phyloP scores from a whole-genome alignment of 257 asterid species.

The Apocynum venetum region DNA sequence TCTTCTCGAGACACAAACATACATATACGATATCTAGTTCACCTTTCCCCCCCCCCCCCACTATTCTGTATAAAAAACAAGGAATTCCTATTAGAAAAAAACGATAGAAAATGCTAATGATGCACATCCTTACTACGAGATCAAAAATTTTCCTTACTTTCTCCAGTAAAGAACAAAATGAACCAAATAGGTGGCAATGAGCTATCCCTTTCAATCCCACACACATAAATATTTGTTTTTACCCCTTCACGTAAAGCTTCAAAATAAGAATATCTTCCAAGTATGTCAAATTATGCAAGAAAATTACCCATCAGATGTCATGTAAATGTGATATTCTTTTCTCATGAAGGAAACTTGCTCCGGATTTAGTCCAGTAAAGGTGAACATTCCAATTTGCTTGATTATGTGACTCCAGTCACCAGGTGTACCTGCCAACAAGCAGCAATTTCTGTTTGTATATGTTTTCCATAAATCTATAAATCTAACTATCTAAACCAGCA shows the following conservation, averaged over 20 bases:
- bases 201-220: background rate
- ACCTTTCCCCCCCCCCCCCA: no score
- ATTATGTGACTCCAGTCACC: slow-evolving; percentile 99
- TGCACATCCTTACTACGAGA: background rate
- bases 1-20: background rate
- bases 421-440: slow-evolving; percentile 70
- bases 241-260: background rate
- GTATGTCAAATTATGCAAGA: background rate
- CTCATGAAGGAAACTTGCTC: slow-evolving; percentile 87
- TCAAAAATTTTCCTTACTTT: background rate
- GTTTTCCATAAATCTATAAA: background rate
- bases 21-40: no score
- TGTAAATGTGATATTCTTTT: slow-evolving; percentile 87
- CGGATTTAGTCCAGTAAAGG: slow-evolving; percentile 82
- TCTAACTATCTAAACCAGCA: background rate
- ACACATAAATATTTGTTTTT: background rate
- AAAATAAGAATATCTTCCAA: background rate
- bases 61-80: background rate
- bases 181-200: background rate
- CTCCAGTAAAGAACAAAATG: background rate
- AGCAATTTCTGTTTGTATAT: background rate
- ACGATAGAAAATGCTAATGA: background rate
- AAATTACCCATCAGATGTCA: slow-evolving; percentile 93
- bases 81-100: background rate
- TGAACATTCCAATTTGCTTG: slow-evolving; percentile 99